Conservation (phyloP, 768 basidiomycete genomes). For the Psilocybe subaeruginosa region DNA sequence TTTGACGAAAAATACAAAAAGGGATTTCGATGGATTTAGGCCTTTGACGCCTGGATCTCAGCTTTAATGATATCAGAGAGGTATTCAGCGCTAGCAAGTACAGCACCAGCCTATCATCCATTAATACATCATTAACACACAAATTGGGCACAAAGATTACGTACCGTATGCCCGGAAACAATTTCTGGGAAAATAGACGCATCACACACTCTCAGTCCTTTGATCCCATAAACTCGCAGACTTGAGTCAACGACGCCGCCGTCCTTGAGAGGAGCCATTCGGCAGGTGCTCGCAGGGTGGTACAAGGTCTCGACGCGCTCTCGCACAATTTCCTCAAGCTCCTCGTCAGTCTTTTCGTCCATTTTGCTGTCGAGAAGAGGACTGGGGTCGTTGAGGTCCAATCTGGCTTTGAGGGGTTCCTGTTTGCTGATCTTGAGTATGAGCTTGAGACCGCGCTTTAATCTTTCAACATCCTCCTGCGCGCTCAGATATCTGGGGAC, state of each 20-base stretch:
- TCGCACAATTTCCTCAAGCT: conserved; percentile 39
- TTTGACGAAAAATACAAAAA: too few species aligned
- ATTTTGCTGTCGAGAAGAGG: conserved; percentile 38
- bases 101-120: conserved; percentile 30
- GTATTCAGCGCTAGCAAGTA: conserved; percentile 32
- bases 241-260: conserved; percentile 48
- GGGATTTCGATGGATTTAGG: neutral
- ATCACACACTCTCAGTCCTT: conserved; percentile 45
- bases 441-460: conserved; percentile 40
- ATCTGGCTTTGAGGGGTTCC: conserved; percentile 33
- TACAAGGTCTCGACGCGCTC: conserved; percentile 48
- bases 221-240: conserved; percentile 46
- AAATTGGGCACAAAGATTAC: conserved; percentile 12
- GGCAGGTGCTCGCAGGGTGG: conserved; percentile 47
- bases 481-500: conserved; percentile 37
- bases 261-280: conserved; percentile 44
- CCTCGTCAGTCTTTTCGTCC: conserved; percentile 37
- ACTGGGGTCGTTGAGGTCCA: conserved; percentile 33
- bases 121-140: neutral
- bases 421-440: conserved; percentile 36
- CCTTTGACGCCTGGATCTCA: conserved; percentile 13
- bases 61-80: conserved; percentile 33
- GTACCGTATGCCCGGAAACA: conserved; percentile 44
- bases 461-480: conserved; percentile 38
- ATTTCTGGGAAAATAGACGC: conserved; percentile 43